Conservation (phyloP, 2,329 filamentous ascomycete species). For the Colletotrichum paranaense region DNA sequence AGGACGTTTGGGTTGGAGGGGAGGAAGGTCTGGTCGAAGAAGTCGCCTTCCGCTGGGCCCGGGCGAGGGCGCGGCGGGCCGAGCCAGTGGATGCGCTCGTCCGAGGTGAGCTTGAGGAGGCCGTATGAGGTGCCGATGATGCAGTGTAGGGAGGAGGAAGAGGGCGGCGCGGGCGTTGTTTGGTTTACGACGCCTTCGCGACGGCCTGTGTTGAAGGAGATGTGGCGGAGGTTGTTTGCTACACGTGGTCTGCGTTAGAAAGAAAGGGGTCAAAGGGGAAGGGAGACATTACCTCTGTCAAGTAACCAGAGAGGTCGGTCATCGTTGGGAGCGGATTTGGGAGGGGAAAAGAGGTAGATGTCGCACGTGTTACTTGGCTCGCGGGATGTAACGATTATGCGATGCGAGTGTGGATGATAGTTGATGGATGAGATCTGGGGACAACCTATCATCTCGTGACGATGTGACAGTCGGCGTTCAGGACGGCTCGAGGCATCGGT, state of each 20-base stretch:
- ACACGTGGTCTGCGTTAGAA: background rate
- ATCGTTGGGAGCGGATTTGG: conserved; percentile 41
- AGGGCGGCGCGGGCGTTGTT: conserved; percentile 54
- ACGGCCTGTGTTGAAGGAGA: conserved; percentile 42
- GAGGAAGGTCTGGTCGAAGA: conserved; percentile 63
- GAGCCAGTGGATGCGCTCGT: conserved; percentile 48
- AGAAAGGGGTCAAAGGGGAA: background rate
- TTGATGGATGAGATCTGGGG: conserved; percentile 58
- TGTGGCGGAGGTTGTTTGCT: conserved; percentile 48
- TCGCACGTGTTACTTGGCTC: conserved; percentile 45
- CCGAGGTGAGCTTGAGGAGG: conserved; percentile 51
- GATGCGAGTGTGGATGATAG: conserved; percentile 55
- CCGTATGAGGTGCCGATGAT: conserved; percentile 61
- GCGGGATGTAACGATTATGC: conserved; percentile 55
- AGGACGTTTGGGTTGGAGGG: conserved; percentile 55
- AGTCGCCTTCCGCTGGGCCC: conserved; percentile 43
- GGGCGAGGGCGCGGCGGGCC: conserved; percentile 40
- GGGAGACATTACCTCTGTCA: conserved; percentile 35
- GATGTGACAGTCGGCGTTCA: conserved; percentile 29
- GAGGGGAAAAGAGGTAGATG: conserved; percentile 52
- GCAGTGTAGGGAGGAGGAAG: conserved; percentile 53
- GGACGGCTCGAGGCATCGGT: conserved; percentile 29
- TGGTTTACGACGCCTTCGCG: conserved; percentile 50
- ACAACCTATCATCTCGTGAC: conserved; percentile 50
- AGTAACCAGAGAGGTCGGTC: conserved; percentile 51